phyloP scores from a whole-genome alignment of 805 yeast species.

The Monosporozyma solicola region DNA sequence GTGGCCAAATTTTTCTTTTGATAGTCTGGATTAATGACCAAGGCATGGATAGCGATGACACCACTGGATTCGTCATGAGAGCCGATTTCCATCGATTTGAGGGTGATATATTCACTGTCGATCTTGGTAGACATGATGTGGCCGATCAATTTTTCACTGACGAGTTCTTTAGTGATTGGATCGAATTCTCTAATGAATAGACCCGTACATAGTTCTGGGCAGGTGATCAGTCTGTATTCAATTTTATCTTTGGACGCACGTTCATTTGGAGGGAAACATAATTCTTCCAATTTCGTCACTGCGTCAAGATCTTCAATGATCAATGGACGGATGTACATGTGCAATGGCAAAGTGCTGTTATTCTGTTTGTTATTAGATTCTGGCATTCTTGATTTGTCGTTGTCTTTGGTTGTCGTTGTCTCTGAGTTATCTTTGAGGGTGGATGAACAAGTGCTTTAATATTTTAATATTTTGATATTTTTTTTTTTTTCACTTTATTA shows the following conservation, averaged over 20 bases:
- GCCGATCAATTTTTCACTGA: constrained; percentile 58
- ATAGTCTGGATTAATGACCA: constrained; percentile 68
- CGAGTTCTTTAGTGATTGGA: constrained; percentile 31
- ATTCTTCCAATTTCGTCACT: constrained; percentile 50
- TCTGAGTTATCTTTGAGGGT: too few species aligned
- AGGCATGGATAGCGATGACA: constrained; percentile 71
- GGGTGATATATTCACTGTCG: constrained; percentile 21
- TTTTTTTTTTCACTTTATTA: too few species aligned
- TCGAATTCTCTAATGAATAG: constrained; percentile 65
- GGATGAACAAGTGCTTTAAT: background rate
- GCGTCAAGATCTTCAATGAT: constrained; percentile 63
- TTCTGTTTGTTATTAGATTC: background rate
- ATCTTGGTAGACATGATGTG: constrained; percentile 76
- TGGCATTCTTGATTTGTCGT: background rate
- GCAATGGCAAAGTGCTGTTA: constrained; percentile 40
- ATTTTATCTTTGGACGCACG: constrained; percentile 57
- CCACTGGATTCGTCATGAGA: constrained; percentile 64
- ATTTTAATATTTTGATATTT: too few species aligned
- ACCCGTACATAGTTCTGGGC: constrained; percentile 90
- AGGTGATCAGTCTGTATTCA: constrained; percentile 60
- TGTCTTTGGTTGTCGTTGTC: too few species aligned
- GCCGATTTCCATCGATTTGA: constrained; percentile 21
- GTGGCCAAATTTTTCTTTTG: constrained; percentile 80
- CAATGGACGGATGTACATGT: constrained; percentile 66
- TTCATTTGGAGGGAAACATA: constrained; percentile 64